Evolutionary conservation across 2,329 filamentous ascomycete species (phyloP).

Genomic region (Paecilomyces dactylethromorphus): DNA sequence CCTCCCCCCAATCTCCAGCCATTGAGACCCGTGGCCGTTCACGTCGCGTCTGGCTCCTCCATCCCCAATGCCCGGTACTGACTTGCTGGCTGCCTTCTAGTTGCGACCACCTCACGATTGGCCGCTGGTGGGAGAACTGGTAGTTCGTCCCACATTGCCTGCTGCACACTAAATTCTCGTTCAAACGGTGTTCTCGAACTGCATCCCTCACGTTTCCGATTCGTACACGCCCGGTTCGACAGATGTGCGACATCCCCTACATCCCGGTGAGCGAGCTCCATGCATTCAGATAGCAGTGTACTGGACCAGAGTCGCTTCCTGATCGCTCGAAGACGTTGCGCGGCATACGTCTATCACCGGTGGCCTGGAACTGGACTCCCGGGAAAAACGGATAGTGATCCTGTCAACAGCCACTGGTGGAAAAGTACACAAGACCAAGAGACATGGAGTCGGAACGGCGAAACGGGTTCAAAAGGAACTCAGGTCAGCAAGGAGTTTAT

Average conservation of each 20-base stretch:
- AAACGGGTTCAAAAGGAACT: constrained; percentile 35
- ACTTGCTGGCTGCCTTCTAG: constrained; percentile 1
- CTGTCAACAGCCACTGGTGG: constrained; percentile 12
- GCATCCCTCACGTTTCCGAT: not conserved
- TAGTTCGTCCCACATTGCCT: constrained; percentile 12
- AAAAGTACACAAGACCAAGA: constrained; percentile 5
- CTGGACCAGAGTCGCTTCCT: constrained; percentile 23
- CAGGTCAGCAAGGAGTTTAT: constrained; percentile 30
- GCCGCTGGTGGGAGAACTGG: constrained; percentile 12
- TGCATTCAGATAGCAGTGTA: constrained; percentile 30
- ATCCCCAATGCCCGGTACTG: not conserved
- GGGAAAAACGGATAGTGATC: constrained; percentile 20
- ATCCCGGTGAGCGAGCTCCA: constrained; percentile 27
- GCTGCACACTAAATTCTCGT: constrained; percentile 11
- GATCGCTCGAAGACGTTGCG: constrained; percentile 26
- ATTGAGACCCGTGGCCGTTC: not conserved
- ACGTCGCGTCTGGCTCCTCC: not conserved
- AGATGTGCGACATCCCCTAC: constrained; percentile 28
- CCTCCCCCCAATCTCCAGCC: not conserved
- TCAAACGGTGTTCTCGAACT: constrained; percentile 1
- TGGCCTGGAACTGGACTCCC: constrained; percentile 15
- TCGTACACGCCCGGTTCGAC: constrained; percentile 14
- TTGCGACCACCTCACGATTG: constrained; percentile 12
- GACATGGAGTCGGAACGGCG: constrained; percentile 37
- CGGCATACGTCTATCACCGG: constrained; percentile 13